These are phyloP conservation scores for Rhizophlyctis rosea DNA, from an alignment of 192 early-diverging fungal species.

Conservation along the genomic window DNA sequence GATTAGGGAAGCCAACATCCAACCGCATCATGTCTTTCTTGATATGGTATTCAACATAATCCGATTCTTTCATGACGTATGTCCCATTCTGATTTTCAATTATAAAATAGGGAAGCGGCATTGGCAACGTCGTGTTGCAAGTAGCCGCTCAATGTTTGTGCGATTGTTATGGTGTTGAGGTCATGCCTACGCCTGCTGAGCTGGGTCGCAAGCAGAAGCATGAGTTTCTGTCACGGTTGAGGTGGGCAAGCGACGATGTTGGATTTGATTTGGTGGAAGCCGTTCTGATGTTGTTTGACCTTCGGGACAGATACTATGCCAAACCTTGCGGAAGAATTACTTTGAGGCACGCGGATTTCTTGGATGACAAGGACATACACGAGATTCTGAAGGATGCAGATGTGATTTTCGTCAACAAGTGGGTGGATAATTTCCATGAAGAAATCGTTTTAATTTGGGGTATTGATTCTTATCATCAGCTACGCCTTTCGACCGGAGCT, in stretches of 20 bases:
- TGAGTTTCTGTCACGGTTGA: conserved; percentile 84
- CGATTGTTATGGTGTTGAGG: conserved; percentile 82
- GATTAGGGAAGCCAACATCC: conserved; percentile 66
- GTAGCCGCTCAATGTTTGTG: conserved; percentile 87
- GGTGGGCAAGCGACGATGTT: conserved; percentile 35
- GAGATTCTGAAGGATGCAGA: conserved; percentile 75
- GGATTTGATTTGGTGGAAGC: not conserved
- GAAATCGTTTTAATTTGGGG: not conserved
- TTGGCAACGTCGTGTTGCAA: conserved; percentile 96
- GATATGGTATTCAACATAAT: conserved; percentile 79
- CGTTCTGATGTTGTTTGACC: not conserved
- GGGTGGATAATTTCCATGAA: conserved; percentile 3
- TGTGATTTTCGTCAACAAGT: conserved; percentile 93
- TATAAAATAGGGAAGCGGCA: conserved; percentile 67
- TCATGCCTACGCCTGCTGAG: conserved; percentile 78
- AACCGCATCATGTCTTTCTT: conserved; percentile 71
- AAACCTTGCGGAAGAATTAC: conserved; percentile 51
- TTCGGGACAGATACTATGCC: conserved; percentile 33
- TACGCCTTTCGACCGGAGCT: conserved; percentile 85
- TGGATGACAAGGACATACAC: conserved; percentile 67
- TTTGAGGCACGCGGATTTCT: conserved; percentile 81
- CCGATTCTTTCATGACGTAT: conserved; percentile 1
- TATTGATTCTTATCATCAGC: conserved; percentile 8
- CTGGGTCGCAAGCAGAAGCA: conserved; percentile 73
- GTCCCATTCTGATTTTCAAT: too few species aligned